Base-by-base conservation (phyloP, 1,284 basidiomycete species). In the Ganoderma lucidum region DNA sequence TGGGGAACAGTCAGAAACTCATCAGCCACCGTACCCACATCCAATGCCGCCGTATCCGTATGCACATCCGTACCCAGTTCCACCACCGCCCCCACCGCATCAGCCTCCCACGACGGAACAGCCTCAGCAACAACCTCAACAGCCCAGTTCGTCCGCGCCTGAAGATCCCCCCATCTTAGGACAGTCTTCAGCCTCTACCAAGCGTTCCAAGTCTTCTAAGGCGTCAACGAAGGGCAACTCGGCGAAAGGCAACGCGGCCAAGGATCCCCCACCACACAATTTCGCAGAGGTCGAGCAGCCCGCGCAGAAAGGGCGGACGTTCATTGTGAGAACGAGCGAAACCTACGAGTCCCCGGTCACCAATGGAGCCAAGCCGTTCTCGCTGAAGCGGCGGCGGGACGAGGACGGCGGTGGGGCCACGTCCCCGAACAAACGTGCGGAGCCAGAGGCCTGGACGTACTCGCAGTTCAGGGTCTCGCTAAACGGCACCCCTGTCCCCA, bases 291-390 rank as follows among this genome's bases (percentile, higher is more conserved):
- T 8, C 23, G 37, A 61, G 23, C 39, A 60, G 39, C 37, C 59
- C 10, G 39, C 39, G 39, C 59, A 68, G 44, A 63, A 66, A n/a
- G 70, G 64, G 37, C 48, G 61, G 5, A 74, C 72, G 23, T 73
- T 75, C 68, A 74, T 74, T 45, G 71, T 72, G 44, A 68, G 71
- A 35, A 76, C 75, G 62, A 72, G 68, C 53, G 73, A 73, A 67
- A 70, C 65, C 56, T 72, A 70, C 65, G 66, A 70, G 44, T 64
- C 58, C 41, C 63, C 44, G 14, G 30, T 41, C 5, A n/a, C 28
- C 53, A 51, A 55, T 17, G 23, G 44, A 23, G 55, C 61, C 10
- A 64, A 41, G 23, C 65, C 65, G 6, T 71, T 56, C 56, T 62
- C 44, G 14, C 44, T 64, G 15, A 72, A 73, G 67, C 72, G 74